Conservation (phyloP, 2,329 filamentous ascomycete species). For the Aspergillus jensenii region DNA sequence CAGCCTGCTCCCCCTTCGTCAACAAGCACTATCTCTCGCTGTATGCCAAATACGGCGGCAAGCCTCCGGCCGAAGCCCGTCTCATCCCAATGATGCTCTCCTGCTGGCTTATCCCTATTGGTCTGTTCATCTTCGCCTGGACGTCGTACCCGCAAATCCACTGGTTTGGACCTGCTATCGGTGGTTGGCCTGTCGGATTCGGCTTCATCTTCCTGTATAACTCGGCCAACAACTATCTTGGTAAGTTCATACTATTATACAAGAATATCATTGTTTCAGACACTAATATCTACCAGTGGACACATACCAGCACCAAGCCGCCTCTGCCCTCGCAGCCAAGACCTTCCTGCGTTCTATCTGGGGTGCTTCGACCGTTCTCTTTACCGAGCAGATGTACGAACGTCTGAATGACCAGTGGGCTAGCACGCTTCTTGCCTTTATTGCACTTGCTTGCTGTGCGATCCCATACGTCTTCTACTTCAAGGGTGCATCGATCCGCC, state of each 20-base stretch:
- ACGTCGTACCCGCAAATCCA: slow-evolving; percentile 64
- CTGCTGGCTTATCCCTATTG: slow-evolving; percentile 71
- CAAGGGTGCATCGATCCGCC: slow-evolving; percentile 70
- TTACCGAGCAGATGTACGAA: slow-evolving; percentile 78
- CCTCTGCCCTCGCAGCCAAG: slow-evolving; percentile 78
- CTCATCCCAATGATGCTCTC: slow-evolving; percentile 80
- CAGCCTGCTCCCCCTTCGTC: slow-evolving; percentile 67
- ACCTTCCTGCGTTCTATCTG: slow-evolving; percentile 77
- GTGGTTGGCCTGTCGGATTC: slow-evolving; percentile 71
- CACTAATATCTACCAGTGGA: slow-evolving; percentile 47
- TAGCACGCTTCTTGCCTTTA: slow-evolving; percentile 68
- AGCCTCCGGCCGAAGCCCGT: slow-evolving; percentile 73
- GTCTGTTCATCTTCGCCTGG: slow-evolving; percentile 69
- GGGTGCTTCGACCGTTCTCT: slow-evolving; percentile 75
- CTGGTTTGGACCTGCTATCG: slow-evolving; percentile 72
- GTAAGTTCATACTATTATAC: slow-evolving; percentile 20
- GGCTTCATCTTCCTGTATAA: slow-evolving; percentile 85
- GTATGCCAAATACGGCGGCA: slow-evolving; percentile 63
- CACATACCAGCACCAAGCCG: slow-evolving; percentile 71
- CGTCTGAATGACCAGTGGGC: slow-evolving; percentile 76
- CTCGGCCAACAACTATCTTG: slow-evolving; percentile 71
- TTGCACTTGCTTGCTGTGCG: slow-evolving; percentile 73
- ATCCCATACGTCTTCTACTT: slow-evolving; percentile 83
- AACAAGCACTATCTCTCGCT: slow-evolving; percentile 78
- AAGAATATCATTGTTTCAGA: background rate